Evolutionary conservation across 169 alveolate genomes (phyloP), one percentile per base, ranked within the genome.

Genomic region (Plasmodium vinckei): DNA sequence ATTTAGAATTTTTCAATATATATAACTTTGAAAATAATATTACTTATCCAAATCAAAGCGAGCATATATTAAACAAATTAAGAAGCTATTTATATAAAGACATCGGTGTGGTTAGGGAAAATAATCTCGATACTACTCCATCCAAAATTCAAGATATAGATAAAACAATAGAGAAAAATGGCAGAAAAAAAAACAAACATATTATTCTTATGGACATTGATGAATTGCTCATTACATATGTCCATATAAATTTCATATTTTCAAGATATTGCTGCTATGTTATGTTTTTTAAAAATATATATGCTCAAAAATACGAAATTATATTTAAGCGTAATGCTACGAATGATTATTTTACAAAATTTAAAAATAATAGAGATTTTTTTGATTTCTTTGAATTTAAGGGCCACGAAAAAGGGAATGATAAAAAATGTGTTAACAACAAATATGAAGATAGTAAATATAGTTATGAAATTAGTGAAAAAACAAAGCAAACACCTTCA

Each of bases 201-300:
- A 51, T 69, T 59, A 64, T 86, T 63, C 60, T 60, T 21, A 59
- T 86, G 19, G 91, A 86, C 64, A 86, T 86, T 60, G 91, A 86
- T 12, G 91, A 86, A 44, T 51, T 86, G 68, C 67, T 86, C 46
- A 68, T 86, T 63, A 86, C 91, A 12, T 86, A 86, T 53, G 51
- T 86, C 9, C 91, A 86, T 39, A 27, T 86, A 9, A 86, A 70
- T 60, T 86, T 86, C 9, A 46, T 63, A 17, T 86, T 86, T 60
- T 86, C 87, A 51, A 69, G 87, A 70, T 69, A 56, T n/a, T 86
- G 91, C 53, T 86, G 86, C 64, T 69, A 69, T 70, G 57, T 86
- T 53, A 33, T 69, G 57, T 86, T 86, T 25, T 86, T 86, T 64
- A 69, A 86, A 86, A 86, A 71, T 70, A 73, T 86, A 15, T 86